Percentiles rank a stretch among this genome's conserved stretches.
phyloP scores from a whole-genome alignment of 2,329 filamentous ascomycete genomes.

The Paraphaeosphaeria sporulosa region DNA sequence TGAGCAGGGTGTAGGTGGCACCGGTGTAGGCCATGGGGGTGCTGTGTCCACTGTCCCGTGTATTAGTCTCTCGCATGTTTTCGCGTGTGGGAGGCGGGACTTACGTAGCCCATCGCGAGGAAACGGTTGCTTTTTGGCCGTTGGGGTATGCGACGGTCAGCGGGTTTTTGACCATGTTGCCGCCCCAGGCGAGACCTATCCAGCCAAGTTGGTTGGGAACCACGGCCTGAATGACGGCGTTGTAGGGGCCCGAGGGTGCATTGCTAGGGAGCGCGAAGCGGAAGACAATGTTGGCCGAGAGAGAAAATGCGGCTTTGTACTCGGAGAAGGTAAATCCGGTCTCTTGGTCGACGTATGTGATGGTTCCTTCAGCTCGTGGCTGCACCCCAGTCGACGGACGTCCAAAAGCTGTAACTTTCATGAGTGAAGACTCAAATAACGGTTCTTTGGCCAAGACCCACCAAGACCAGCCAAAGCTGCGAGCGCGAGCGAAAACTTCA shows the following conservation, averaged over 20 bases:
- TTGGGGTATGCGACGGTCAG: slow-evolving; percentile 41
- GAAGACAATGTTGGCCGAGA: slow-evolving; percentile 35
- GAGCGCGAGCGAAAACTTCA: slow-evolving; percentile 30
- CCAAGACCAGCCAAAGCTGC: slow-evolving; percentile 31
- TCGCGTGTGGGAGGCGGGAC: background rate
- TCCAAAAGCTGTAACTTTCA: slow-evolving; percentile 22
- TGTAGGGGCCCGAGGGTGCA: slow-evolving; percentile 30
- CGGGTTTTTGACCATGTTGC: slow-evolving; percentile 42
- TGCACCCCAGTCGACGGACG: slow-evolving; percentile 20
- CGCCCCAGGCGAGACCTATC: slow-evolving; percentile 42
- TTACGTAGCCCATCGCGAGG: slow-evolving; percentile 43
- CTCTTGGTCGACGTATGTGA: slow-evolving; percentile 34
- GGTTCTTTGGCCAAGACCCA: slow-evolving; percentile 15
- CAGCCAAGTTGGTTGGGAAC: slow-evolving; percentile 38
- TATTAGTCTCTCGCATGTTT: background rate
- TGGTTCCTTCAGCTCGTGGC: slow-evolving; percentile 20
- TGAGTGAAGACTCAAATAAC: slow-evolving; percentile 13
- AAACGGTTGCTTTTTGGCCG: slow-evolving; percentile 32
- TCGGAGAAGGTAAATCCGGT: slow-evolving; percentile 46
- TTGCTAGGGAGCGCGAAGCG: slow-evolving; percentile 38
- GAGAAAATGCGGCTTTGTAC: slow-evolving; percentile 37
- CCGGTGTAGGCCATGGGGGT: slow-evolving; percentile 33
- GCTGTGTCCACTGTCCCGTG: slow-evolving; percentile 28
- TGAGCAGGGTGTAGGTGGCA: slow-evolving; percentile 34
- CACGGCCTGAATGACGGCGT: slow-evolving; percentile 39